These are phyloP conservation scores for Uronychia setigera DNA, from an alignment of 73 alveolate genomes.

Conservation along the genomic window DNA sequence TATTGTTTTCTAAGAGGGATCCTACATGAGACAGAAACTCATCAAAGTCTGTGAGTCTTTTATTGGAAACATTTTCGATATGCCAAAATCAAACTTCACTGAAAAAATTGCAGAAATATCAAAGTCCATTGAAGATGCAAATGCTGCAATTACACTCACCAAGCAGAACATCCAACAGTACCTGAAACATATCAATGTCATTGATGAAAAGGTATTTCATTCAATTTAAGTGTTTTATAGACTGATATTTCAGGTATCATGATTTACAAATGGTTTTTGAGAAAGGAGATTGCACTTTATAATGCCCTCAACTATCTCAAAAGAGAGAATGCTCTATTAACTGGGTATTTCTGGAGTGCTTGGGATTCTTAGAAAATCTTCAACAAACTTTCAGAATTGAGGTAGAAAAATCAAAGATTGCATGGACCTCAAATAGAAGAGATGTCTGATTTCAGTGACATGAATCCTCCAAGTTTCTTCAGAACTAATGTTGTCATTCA, in stretches of 20 bases:
- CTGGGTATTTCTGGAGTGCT: conserved; percentile 90
- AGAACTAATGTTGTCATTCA: conserved; percentile 79
- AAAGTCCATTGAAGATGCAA: conserved; percentile 45
- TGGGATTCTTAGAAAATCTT: background rate
- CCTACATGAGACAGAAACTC: conserved; percentile 75
- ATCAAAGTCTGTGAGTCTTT: conserved; percentile 88
- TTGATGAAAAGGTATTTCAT: conserved; percentile 19
- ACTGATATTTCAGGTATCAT: conserved; percentile 61
- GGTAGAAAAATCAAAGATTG: conserved; percentile 25
- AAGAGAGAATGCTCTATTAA: conserved; percentile 43
- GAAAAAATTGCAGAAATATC: conserved; percentile 55
- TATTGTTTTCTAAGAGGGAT: conserved; percentile 91
- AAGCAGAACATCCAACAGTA: conserved; percentile 56
- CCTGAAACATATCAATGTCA: conserved; percentile 40
- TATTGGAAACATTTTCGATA: conserved; percentile 67
- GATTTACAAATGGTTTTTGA: conserved; percentile 64
- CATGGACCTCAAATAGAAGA: conserved; percentile 16
- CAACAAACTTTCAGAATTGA: background rate
- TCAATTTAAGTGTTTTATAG: conserved; percentile 14
- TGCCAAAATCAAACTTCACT: conserved; percentile 54
- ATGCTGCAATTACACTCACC: conserved; percentile 58
- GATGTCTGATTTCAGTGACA: background rate
- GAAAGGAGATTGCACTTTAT: conserved; percentile 71
- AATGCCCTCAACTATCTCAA: conserved; percentile 64
- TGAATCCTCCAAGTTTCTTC: conserved; percentile 84